Conservation (phyloP, 2,329 filamentous ascomycete genomes). For the Paraphoma sp. region DNA sequence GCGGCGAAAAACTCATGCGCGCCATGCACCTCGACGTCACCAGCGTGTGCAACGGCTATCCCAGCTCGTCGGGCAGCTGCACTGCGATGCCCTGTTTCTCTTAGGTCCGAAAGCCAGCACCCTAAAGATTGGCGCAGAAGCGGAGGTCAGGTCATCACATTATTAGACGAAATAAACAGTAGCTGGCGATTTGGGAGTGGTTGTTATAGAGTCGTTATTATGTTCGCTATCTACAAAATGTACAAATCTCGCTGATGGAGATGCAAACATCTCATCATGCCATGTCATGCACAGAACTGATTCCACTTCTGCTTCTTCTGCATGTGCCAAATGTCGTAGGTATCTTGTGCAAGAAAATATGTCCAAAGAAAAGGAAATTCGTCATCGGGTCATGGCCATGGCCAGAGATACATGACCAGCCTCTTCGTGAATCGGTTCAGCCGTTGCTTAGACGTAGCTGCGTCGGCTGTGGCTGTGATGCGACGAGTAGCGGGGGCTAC, state of each 20-base stretch:
- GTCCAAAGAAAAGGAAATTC: conserved; percentile 30
- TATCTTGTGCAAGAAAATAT: conserved; percentile 13
- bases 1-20: not conserved
- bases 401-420: not conserved
- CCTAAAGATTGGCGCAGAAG: no score
- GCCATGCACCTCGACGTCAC: conserved; percentile 2
- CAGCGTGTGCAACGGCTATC: not conserved
- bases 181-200: not conserved
- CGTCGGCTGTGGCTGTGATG: conserved; percentile 44
- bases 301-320: not conserved
- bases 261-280: conserved; percentile 1
- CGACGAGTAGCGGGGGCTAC: conserved; percentile 45
- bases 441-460: conserved; percentile 40
- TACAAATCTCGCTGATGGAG: not conserved
- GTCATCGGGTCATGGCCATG: conserved; percentile 10
- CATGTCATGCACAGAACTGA: not conserved
- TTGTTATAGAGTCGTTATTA: conserved; percentile 1
- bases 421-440: not conserved
- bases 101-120: not conserved
- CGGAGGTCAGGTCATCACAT: no score
- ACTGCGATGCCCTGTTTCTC: not conserved
- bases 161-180: no score
- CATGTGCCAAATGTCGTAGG: not conserved
- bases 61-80: not conserved
- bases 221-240: conserved; percentile 8